Evolutionary conservation across 2,329 filamentous ascomycete genomes (phyloP).

Genomic region (Thyridium curvatum): DNA sequence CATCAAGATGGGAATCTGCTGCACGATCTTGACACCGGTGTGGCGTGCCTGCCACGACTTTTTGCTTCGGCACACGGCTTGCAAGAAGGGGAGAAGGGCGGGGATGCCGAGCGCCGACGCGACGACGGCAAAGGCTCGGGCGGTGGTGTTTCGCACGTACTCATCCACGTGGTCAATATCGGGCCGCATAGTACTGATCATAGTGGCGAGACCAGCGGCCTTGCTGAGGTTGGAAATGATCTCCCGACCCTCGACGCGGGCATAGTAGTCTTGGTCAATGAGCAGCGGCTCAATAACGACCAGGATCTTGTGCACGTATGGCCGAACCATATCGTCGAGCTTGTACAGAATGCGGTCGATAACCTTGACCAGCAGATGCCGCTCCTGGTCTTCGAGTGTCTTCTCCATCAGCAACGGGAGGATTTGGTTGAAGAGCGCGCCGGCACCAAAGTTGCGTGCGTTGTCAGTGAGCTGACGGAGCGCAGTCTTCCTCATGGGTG

Average conservation of each 20-base stretch:
- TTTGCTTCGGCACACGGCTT: slow-evolving; percentile 94
- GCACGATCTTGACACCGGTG: slow-evolving; percentile 97
- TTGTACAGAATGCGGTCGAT: slow-evolving; percentile 99
- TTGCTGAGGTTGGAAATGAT: slow-evolving; percentile 98
- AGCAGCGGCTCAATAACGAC: slow-evolving; percentile 98
- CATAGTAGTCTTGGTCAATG: slow-evolving; percentile 99
- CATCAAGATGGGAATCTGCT: slow-evolving; percentile 98
- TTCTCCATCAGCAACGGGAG: slow-evolving; percentile 97
- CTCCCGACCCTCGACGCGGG: slow-evolving; percentile 93
- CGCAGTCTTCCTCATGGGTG: slow-evolving; percentile 97
- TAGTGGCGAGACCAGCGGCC: slow-evolving; percentile 91
- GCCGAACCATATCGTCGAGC: slow-evolving; percentile 90
- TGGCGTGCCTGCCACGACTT: slow-evolving; percentile 98
- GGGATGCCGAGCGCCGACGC: slow-evolving; percentile 95
- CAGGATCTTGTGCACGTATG: slow-evolving; percentile 96
- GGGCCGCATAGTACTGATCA: slow-evolving; percentile 99
- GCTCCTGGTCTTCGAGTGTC: slow-evolving; percentile 93
- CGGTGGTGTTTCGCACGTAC: slow-evolving; percentile 96
- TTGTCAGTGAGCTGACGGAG: slow-evolving; percentile 97
- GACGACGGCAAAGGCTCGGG: slow-evolving; percentile 93
- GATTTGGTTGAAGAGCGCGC: slow-evolving; percentile 94
- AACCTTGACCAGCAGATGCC: slow-evolving; percentile 96
- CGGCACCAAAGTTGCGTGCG: slow-evolving; percentile 89
- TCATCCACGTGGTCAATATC: slow-evolving; percentile 98
- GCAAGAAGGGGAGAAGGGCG: slow-evolving; percentile 86